Conservation (phyloP, 148 eudicot genomes). For the Amaranthus palmeri region DNA sequence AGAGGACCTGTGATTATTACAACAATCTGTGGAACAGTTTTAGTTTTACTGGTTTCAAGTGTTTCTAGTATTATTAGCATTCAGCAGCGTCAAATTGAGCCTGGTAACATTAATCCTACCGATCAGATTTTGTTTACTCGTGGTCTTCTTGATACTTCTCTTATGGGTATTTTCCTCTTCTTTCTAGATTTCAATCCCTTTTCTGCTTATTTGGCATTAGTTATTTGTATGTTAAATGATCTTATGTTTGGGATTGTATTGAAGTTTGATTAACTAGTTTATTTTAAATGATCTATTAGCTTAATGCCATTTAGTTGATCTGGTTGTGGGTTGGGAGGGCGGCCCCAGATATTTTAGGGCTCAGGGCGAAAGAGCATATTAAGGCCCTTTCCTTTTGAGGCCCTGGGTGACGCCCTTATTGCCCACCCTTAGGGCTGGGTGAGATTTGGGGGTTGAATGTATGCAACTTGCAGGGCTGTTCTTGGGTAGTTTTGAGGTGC, state of each 20-base stretch:
- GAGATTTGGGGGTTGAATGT: no score
- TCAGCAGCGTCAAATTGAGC: conserved; percentile 26
- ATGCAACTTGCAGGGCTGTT: no score
- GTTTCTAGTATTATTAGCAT: conserved; percentile 22
- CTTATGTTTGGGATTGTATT: background rate
- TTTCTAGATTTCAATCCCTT: background rate
- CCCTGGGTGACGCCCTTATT: no score
- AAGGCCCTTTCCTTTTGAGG: no score
- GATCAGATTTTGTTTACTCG: conserved; percentile 36
- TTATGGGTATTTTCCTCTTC: conserved; percentile 29
- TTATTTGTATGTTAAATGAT: background rate
- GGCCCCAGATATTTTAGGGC: no score
- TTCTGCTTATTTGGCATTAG: background rate
- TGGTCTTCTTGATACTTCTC: conserved; percentile 34
- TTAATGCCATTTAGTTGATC: no score
- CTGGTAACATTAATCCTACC: conserved; percentile 33
- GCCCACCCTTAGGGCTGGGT: no score
- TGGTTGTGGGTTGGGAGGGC: no score
- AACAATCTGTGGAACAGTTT: conserved; percentile 30
- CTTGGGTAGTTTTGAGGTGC: no score
- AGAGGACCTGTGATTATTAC: conserved; percentile 33
- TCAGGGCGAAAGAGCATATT: no score
- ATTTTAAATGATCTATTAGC: background rate
- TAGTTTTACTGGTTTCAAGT: conserved; percentile 28
- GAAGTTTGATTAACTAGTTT: background rate